A percentile compares a stretch with the other conserved stretches of the same genome.
These are phyloP conservation scores for Chrysanthemum makinoi DNA, from an alignment of 129 eudicot genomes.

Conservation along the genomic window DNA sequence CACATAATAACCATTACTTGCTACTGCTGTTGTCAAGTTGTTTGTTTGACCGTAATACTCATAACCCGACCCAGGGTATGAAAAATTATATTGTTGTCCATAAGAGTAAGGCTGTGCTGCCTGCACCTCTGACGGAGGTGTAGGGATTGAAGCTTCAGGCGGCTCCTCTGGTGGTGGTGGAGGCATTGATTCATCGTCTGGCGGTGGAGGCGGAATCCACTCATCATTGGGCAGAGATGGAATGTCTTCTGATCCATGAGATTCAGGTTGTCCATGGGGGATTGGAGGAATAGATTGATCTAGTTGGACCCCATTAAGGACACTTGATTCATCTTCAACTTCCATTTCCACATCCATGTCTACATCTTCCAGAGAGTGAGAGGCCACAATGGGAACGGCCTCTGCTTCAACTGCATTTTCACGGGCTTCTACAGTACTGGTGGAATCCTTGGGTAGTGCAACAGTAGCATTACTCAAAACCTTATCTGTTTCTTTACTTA, in stretches of 20 bases:
- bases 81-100: slow-evolving; percentile 42
- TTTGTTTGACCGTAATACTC: slow-evolving; percentile 58
- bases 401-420: slow-evolving; percentile 32
- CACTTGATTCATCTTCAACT: slow-evolving; percentile 54
- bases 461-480: too few relatives aligned
- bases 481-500: too few relatives aligned
- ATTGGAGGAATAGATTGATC: slow-evolving; percentile 34
- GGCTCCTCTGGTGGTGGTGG: slow-evolving; percentile 96
- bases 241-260: slow-evolving; percentile 29
- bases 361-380: slow-evolving; percentile 50
- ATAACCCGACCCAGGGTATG: slow-evolving; percentile 45
- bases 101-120: slow-evolving; percentile 52
- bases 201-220: slow-evolving; percentile 88
- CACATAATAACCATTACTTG: slow-evolving; percentile 42
- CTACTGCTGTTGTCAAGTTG: slow-evolving; percentile 13
- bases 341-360: slow-evolving; percentile 99
- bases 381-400: slow-evolving; percentile 19
- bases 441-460: slow-evolving; percentile 22
- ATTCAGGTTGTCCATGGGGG: slow-evolving; percentile 17
- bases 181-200: slow-evolving; percentile 71
- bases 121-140: slow-evolving; percentile 40
- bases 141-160: slow-evolving; percentile 47
- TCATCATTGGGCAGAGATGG: slow-evolving; percentile 67
- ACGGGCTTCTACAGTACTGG: slow-evolving; percentile 19
- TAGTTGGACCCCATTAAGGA: slow-evolving; percentile 25